Base-by-base conservation (phyloP, 1,284 basidiomycete genomes). In the Cryptococcus deneoformans region DNA sequence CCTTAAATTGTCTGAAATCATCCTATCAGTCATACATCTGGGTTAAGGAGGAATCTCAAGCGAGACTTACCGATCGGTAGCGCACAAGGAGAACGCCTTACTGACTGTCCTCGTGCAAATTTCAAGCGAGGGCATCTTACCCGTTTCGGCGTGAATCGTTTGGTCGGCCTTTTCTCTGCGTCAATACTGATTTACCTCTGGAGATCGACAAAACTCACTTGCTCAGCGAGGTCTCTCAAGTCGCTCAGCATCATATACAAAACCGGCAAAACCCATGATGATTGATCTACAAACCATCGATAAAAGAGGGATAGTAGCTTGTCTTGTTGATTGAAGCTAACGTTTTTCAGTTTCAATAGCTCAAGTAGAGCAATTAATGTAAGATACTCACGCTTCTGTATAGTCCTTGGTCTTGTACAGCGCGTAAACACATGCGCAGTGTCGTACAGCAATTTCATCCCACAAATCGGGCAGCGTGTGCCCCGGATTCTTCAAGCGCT, bases 21-120 rank as follows among this genome's bases (percentile, higher is more conserved):
- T 6, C 3, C 16, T 24, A 6, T 39, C n/a, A 46, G 34, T 45
- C 7, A 34, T 43, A 24, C 35, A 16, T 8, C 6, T 10, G 45
- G 10, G 14, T 20, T 39, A 16, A 12, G 38, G 4, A n/a, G 29
- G 29, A 12, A 34, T 29, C 10, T 16, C 35, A 9, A 29, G 29
- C 29, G 29, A 11, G 46, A 56, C 81, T 59, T 64, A 90, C 89
- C 94, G 84, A 73, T 98, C 95, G 6, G 85, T 92, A 62, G 96
- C 84, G 73, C 93, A 97, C 57, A 85, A 84, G 12, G 88, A 87
- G 77, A 99, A 98, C 5, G 92, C 93, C 71, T 94, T 97, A 59
- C 90, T 89, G 53, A 96, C 88, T 37, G 87, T 84, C 34, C 93
- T 81, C 0, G 93, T 91, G n/a, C 92, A 88, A 67, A 94, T 92